These are phyloP conservation scores for Aureobasidium namibiae DNA, from an alignment of 2,329 filamentous ascomycete genomes.

Conservation along the genomic window DNA sequence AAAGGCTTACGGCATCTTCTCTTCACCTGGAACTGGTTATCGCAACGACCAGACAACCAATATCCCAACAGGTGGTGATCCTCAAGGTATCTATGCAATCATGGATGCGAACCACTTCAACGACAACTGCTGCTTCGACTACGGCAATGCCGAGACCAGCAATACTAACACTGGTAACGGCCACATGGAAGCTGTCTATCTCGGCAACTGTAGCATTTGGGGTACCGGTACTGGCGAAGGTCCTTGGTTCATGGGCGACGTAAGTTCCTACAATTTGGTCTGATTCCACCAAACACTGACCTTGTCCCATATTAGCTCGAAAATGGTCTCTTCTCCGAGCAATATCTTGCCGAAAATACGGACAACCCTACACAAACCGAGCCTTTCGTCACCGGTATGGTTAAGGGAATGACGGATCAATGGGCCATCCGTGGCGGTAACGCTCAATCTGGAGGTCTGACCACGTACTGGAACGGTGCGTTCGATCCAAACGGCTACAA, in stretches of 20 bases:
- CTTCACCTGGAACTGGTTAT: slow-evolving; percentile 55
- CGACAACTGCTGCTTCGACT: slow-evolving; percentile 43
- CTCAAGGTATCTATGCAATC: slow-evolving; percentile 54
- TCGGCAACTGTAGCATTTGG: slow-evolving; percentile 47
- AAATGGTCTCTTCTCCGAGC: background rate
- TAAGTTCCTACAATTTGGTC: slow-evolving; percentile 28
- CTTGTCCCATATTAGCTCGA: slow-evolving; percentile 48
- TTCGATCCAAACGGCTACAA: slow-evolving; percentile 52
- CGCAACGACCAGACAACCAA: slow-evolving; percentile 48
- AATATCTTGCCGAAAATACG: background rate
- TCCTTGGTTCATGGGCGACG: slow-evolving; percentile 62
- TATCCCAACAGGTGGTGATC: slow-evolving; percentile 45
- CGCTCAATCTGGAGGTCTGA: slow-evolving; percentile 44
- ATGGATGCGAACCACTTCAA: slow-evolving; percentile 55
- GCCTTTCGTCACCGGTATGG: slow-evolving; percentile 48
- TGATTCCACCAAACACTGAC: too few relatives aligned
- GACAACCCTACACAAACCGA: slow-evolving; percentile 36
- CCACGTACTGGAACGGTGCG: slow-evolving; percentile 29
- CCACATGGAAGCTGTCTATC: slow-evolving; percentile 66
- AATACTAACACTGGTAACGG: slow-evolving; percentile 46
- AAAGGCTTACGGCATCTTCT: slow-evolving; percentile 56
- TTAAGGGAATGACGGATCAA: slow-evolving; percentile 47
- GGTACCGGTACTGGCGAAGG: slow-evolving; percentile 50
- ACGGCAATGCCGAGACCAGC: slow-evolving; percentile 35
- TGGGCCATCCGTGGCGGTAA: slow-evolving; percentile 56